These are phyloP conservation scores for Acanthamoeba sp. DNA, from an alignment of 208 protist genomes.

Conservation along the genomic window DNA sequence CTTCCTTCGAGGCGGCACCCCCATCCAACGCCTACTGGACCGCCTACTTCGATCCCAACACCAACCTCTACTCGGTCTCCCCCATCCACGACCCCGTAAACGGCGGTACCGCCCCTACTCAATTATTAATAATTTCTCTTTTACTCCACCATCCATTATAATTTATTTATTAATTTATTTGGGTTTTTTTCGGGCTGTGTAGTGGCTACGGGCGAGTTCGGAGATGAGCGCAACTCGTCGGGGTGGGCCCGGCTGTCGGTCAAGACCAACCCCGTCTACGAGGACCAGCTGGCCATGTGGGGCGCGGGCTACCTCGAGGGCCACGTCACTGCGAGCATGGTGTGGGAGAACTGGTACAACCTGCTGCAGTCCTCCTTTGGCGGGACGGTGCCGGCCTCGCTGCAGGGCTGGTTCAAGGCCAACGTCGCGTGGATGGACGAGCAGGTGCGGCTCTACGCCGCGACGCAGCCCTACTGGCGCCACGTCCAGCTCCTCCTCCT, in stretches of 20 bases:
- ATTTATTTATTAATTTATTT: constrained; percentile 4
- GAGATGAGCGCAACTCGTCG: constrained; percentile 7
- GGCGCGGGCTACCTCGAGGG: constrained; percentile 74
- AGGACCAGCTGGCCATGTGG: constrained; percentile 61
- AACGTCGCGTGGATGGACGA: constrained; percentile 32
- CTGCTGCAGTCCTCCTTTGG: constrained; percentile 30
- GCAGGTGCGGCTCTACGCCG: neutral
- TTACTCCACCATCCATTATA: neutral
- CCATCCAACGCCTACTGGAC: neutral
- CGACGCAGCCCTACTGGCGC: constrained; percentile 49
- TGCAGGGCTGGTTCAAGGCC: constrained; percentile 25
- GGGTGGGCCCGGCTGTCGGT: constrained; percentile 31
- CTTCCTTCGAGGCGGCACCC: too few species aligned
- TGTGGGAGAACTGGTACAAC: constrained; percentile 77
- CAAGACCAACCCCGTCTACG: constrained; percentile 47
- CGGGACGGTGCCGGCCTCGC: neutral
- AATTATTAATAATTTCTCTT: neutral
- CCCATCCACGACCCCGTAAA: constrained; percentile 1
- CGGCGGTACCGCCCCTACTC: neutral
- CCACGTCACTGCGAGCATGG: constrained; percentile 34
- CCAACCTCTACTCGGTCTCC: neutral
- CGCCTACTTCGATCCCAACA: neutral
- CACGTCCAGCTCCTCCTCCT: constrained; percentile 6
- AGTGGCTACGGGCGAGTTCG: constrained; percentile 12
- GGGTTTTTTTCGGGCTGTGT: neutral